A percentile compares a stretch with the other conserved stretches of the same genome.
These are phyloP conservation scores for Hypoxylon rubiginosum DNA, from an alignment of 2,329 filamentous ascomycete genomes.

Conservation along the genomic window DNA sequence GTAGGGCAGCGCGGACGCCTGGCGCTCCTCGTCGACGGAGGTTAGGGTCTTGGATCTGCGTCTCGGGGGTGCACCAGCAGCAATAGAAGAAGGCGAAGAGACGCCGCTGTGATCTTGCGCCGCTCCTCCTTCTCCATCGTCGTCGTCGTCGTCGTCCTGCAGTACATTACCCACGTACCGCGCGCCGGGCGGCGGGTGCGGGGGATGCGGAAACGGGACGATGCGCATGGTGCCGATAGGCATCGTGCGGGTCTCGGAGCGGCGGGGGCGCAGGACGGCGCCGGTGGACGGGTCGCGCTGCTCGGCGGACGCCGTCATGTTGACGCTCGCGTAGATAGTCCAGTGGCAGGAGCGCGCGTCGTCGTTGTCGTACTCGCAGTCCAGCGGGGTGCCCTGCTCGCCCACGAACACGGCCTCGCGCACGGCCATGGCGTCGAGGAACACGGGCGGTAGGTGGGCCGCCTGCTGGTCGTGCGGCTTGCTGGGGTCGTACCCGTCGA, in stretches of 20 bases:
- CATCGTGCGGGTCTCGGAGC: slow-evolving; percentile 59
- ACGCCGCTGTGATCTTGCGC: slow-evolving; percentile 44
- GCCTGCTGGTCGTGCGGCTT: slow-evolving; percentile 60
- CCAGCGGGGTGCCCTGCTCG: slow-evolving; percentile 70
- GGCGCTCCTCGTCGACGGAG: slow-evolving; percentile 41
- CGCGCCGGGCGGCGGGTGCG: slow-evolving; percentile 69
- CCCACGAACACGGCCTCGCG: slow-evolving; percentile 71
- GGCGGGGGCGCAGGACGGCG: slow-evolving; percentile 57
- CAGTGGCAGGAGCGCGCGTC: slow-evolving; percentile 86
- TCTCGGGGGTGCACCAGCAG: slow-evolving; percentile 7
- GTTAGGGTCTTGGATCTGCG: slow-evolving; percentile 35
- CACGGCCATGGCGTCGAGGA: slow-evolving; percentile 74
- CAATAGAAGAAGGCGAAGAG: neutral
- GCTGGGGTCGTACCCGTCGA: slow-evolving; percentile 62
- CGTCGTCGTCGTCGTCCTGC: slow-evolving; percentile 39
- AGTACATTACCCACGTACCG: slow-evolving; percentile 62
- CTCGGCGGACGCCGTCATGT: slow-evolving; percentile 60
- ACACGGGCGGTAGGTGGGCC: slow-evolving; percentile 63
- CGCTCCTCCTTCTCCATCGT: slow-evolving; percentile 38
- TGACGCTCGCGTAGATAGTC: slow-evolving; percentile 82
- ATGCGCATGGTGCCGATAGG: slow-evolving; percentile 84
- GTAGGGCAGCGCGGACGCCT: slow-evolving; percentile 44
- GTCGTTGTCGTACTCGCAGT: slow-evolving; percentile 84
- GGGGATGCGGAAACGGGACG: slow-evolving; percentile 82
- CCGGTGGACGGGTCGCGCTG: slow-evolving; percentile 59